A percentile compares a stretch with the other conserved stretches of the same genome.
phyloP scores from a whole-genome alignment of 2,329 filamentous ascomycete genomes.

The Fusarium sp. region DNA sequence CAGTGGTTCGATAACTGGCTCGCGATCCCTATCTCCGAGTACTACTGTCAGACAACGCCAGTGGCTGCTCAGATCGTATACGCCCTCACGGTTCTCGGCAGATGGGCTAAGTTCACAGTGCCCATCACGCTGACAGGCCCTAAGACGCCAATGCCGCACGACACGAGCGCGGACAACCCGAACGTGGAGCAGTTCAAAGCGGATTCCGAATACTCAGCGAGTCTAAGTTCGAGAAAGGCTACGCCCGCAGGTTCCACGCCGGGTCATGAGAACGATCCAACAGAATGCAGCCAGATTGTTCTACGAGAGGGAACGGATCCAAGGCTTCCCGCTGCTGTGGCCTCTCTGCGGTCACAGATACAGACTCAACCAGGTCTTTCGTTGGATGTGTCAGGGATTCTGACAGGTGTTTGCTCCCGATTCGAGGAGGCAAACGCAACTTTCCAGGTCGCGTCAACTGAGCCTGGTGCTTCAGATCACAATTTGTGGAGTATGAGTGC shows the following conservation, averaged over 20 bases:
- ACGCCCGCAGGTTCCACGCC: slow-evolving; percentile 21
- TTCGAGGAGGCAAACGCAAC: slow-evolving; percentile 58
- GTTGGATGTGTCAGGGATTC: slow-evolving; percentile 58
- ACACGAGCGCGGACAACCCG: slow-evolving; percentile 36
- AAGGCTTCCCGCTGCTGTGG: slow-evolving; percentile 54
- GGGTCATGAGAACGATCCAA: slow-evolving; percentile 15
- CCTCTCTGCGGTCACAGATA: slow-evolving; percentile 55
- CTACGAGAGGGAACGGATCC: slow-evolving; percentile 51
- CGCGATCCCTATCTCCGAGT: slow-evolving; percentile 55
- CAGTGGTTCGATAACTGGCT: slow-evolving; percentile 64
- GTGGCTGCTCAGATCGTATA: slow-evolving; percentile 61
- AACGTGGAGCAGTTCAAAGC: slow-evolving; percentile 35
- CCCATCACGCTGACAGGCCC: slow-evolving; percentile 48
- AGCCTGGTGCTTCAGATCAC: slow-evolving; percentile 53
- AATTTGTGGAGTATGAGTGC: slow-evolving; percentile 63
- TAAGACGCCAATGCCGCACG: slow-evolving; percentile 41
- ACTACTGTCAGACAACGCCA: slow-evolving; percentile 60
- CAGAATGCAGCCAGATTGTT: slow-evolving; percentile 31
- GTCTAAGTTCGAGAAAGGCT: slow-evolving; percentile 9
- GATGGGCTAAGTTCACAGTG: slow-evolving; percentile 62
- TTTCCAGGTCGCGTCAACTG: slow-evolving; percentile 47
- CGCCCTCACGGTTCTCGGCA: slow-evolving; percentile 61
- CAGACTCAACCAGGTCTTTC: slow-evolving; percentile 58
- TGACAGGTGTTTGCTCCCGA: slow-evolving; percentile 54
- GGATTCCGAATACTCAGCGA: slow-evolving; percentile 39